phyloP scores from a whole-genome alignment of 2,329 filamentous ascomycete species.

The Ophiostoma himal-ulmi region DNA sequence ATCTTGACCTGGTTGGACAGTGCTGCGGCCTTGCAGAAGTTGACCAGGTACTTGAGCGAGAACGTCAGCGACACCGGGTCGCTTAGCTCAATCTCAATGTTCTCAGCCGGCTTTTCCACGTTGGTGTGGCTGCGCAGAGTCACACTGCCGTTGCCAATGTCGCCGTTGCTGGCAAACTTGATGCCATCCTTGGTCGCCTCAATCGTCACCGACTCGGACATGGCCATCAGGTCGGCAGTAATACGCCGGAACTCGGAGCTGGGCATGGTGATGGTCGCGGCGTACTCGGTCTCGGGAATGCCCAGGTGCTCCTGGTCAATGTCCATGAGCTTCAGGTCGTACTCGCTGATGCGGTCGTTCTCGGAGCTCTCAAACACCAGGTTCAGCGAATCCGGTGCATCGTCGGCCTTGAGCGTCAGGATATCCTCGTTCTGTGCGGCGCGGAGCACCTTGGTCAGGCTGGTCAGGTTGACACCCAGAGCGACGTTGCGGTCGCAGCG shows the following conservation, averaged over 20 bases:
- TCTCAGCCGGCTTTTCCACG: constrained; percentile 79
- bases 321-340: constrained; percentile 99
- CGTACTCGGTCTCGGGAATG: constrained; percentile 98
- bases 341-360: constrained; percentile 91
- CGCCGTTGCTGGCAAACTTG: constrained; percentile 87
- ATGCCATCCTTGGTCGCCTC: constrained; percentile 96
- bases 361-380: constrained; percentile 87
- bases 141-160: constrained; percentile 93
- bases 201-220: constrained; percentile 95
- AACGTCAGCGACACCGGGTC: constrained; percentile 95
- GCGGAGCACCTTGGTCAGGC: constrained; percentile 93
- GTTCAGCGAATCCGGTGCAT: constrained; percentile 92
- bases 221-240: constrained; percentile 80
- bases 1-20: constrained; percentile 80
- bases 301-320: constrained; percentile 99
- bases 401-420: constrained; percentile 94
- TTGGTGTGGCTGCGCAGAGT: constrained; percentile 84
- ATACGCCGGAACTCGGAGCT: constrained; percentile 88
- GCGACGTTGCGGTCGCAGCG: constrained; percentile 99
- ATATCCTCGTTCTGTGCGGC: constrained; percentile 92
- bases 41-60: constrained; percentile 98
- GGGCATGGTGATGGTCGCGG: constrained; percentile 84
- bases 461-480: constrained; percentile 92
- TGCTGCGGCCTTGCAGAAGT: constrained; percentile 97
- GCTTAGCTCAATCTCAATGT: constrained; percentile 81